phyloP scores from a whole-genome alignment of 164 flowering plant genomes.

The Paratinospora sagittata region DNA sequence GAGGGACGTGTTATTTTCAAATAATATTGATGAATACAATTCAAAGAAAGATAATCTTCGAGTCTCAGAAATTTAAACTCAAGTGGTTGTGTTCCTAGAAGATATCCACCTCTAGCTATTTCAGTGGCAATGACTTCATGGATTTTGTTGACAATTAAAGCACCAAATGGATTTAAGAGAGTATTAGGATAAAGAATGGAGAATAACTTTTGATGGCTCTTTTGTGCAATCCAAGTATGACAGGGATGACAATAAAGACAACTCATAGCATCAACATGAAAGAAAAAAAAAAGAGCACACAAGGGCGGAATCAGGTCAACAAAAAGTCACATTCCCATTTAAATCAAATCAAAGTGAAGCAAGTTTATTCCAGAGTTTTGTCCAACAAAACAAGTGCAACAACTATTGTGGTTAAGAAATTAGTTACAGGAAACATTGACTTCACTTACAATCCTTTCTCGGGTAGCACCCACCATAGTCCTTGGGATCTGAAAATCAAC shows the following conservation, averaged over 20 bases:
- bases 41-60: background rate
- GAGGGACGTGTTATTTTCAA: too few relatives aligned
- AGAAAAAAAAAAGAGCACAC: too few relatives aligned
- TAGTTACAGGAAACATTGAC: background rate
- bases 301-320: too few relatives aligned
- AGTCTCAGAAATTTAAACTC: background rate
- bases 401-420: background rate
- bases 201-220: background rate
- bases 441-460: conserved; percentile 54
- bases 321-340: background rate
- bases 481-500: conserved; percentile 52
- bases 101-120: background rate
- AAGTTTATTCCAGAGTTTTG: background rate
- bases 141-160: background rate
- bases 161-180: too few relatives aligned
- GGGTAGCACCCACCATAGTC: conserved; percentile 24
- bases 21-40: background rate
- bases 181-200: too few relatives aligned
- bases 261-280: background rate
- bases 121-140: background rate
- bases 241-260: background rate
- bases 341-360: background rate
- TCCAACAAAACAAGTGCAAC: background rate
- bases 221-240: background rate
- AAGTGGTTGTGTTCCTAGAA: background rate